Evolutionary conservation across 1,139 yeast genomes (phyloP), one percentile per base, ranked within the genome.

Genomic region (Pichia sp.): DNA sequence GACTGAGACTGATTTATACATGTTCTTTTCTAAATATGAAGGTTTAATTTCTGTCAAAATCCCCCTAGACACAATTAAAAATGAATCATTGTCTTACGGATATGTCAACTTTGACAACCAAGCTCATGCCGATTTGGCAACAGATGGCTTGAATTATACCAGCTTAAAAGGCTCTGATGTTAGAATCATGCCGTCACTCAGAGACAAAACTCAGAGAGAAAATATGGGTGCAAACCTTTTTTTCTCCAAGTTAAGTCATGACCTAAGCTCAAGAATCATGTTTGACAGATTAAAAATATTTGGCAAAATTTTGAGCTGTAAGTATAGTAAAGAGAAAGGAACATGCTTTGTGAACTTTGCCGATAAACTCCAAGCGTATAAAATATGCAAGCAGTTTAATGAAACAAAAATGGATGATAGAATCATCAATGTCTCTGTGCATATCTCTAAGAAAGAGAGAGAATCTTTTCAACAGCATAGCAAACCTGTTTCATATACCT

Each of bases 171-270:
- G 70, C 5, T 70, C 71, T 36, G 82, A 79, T 54, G 72, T 81
- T 44, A 69, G 82, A 60, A 77, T 80, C 16, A 78, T 79, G 82
- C 79, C 78, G 2, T 77, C 81, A 0, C 58, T 78, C 54, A 73
- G 80, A 60, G 72, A 74, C 34, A 70, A 67, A 53, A 53, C 57
- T 3, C 59, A 61, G 52, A 61, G 70, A 54, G 70, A 67, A 44
- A 65, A 64, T 45, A 57, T 70, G 41, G 76, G 76, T 1, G 68
- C 75, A 8, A 74, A 74, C 51, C 69, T 70, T 1, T 74, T 73
- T 54, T 64, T 75, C 60, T 64, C 78, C 34, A 70, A 75, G 59
- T 60, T 78, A 59, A 71, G 80, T 5, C 56, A 58, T 3, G 53
- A 62, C 6, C 59, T 74, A 42, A 72, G 75, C 0, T 72, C 78